phyloP scores from a whole-genome alignment of 2,329 filamentous ascomycete genomes.

The Plectosphaerella plurivora region DNA sequence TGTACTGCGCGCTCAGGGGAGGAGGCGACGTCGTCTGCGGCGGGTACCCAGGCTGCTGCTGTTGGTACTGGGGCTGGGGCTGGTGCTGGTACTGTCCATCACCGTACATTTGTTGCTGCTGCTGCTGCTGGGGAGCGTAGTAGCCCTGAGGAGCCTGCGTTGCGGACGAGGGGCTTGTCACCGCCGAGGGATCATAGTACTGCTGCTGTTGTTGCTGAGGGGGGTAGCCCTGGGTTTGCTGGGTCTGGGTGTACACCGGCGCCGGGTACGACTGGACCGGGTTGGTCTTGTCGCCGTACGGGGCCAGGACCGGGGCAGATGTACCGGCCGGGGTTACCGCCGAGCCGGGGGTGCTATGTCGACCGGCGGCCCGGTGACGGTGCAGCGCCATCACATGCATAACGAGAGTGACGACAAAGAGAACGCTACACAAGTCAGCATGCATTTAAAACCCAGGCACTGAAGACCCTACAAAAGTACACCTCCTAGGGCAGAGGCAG shows the following conservation, averaged over 20 bases:
- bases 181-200: slow-evolving; percentile 8
- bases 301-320: background rate
- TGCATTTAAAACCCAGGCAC: background rate
- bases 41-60: slow-evolving; percentile 10
- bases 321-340: background rate
- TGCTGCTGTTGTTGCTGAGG: slow-evolving; percentile 15
- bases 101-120: slow-evolving; percentile 5
- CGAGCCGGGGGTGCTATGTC: slow-evolving; percentile 27
- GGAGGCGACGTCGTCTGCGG: slow-evolving; percentile 7
- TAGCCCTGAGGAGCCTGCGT: background rate
- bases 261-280: slow-evolving; percentile 1
- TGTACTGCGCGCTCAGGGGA: slow-evolving; percentile 4
- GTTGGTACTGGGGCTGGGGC: slow-evolving; percentile 12
- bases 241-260: slow-evolving; percentile 5
- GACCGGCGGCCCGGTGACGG: slow-evolving; percentile 37
- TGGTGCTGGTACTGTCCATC: slow-evolving; percentile 10
- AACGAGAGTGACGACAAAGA: slow-evolving; percentile 35
- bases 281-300: background rate
- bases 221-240: slow-evolving; percentile 5
- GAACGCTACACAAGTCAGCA: slow-evolving; percentile 25
- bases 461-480: slow-evolving; percentile 35
- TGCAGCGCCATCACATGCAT: slow-evolving; percentile 35
- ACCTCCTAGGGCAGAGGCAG: slow-evolving; percentile 33
- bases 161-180: background rate
- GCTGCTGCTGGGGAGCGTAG: slow-evolving; percentile 11